Evolutionary conservation across 2,329 filamentous ascomycete genomes (phyloP), one percentile per base, ranked within the genome.

Genomic region (Tolypocladium amazonense): DNA sequence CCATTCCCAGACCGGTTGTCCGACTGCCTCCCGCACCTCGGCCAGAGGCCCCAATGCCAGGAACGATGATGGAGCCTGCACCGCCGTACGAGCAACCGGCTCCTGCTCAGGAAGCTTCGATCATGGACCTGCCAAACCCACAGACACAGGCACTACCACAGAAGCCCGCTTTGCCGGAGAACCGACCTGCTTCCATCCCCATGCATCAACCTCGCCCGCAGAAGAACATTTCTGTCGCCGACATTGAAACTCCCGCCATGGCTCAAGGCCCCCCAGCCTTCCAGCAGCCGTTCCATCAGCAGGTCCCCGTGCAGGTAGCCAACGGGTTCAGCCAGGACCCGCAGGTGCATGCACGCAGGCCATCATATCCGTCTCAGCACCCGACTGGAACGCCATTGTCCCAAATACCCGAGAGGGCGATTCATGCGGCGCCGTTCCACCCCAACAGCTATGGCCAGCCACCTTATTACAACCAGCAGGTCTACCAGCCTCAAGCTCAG

Each of bases 161-260:
- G 68, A 84, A 81, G 69, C 83, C 83, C 35, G 72, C 75, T 25
- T 80, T 82, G 71, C 78, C 83, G 65, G 82, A 87, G 69, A 85
- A 78, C 65, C 76, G 79, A 18, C 67, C 67, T 52, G 73, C 79
- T 6, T 72, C 76, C 52, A 77, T 83, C 65, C 83, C 91, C 0
- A 96, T 97, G 86, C 90, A 97, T 71, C 94, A 97, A 71, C 94
- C 94, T 60, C 88, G 90, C 58, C 93, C 94, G 11, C 92, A 97
- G 73, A 97, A 97, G 79, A 82, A 92, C 7, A 90, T 97, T 38
- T 97, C 92, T 12, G 86, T 97, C 61, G 90, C 91, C 60, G 92
- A 91, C 67, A 96, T 97, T 66, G 94, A 97, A 73, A 89, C 89
- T 9, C 91, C 92, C 4, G 86, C 84, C 6, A 80, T 76, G 66